Evolutionary conservation across 495 filamentous ascomycete genomes (phyloP), one percentile per base, ranked within the genome.

Genomic region (Cetradonia linearis): DNA sequence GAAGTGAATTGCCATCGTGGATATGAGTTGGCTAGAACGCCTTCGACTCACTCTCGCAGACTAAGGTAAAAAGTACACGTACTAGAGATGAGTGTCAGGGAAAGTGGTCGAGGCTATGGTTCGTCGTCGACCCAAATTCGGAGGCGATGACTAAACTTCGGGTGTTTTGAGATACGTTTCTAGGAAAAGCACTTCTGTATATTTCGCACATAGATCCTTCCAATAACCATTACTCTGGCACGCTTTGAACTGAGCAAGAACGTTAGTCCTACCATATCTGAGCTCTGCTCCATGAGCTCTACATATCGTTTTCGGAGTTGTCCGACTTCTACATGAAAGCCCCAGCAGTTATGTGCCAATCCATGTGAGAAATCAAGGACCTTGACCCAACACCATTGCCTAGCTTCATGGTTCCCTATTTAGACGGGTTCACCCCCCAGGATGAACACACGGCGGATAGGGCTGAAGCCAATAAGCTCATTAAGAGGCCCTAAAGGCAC

Each of bases 1-100:
- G 36, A 23, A 33, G n/a, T 59, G 57, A 25, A 27, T 28, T 53
- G 57, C 37, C 57, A 59, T 70, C 55, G 63, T 69, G 60, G 66
- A 62, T 67, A 61, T 46, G 25, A n/a, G n/a, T 8, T 18, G 33
- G 50, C 30, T 36, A n/a, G 14, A 34, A 33, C n/a, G 9, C 6
- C 31, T 23, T 54, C 27, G n/a, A 33, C 11, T 25, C 11, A 54
- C 9, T 9, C 28, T 23, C 50, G 20, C 8, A 54, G 31, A 31
- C 31, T 34, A 10, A 54, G 13, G 36, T n/a, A n/a, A 40, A 28
- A 16, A 52, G 47, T 3, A 20, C 16, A 33, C 3, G 31, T 6
- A 20, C 20, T 40, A 3, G 11, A 6, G 11, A 33, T 40, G 23
- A 27, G 25, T 31, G 34, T 34, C 38, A 23, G 37, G 37, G 23